A percentile compares a stretch with the other conserved stretches of the same genome.
These are phyloP conservation scores for Pseudovirgaria hyperparasitica DNA, from an alignment of 2,329 filamentous ascomycete species.

Conservation along the genomic window DNA sequence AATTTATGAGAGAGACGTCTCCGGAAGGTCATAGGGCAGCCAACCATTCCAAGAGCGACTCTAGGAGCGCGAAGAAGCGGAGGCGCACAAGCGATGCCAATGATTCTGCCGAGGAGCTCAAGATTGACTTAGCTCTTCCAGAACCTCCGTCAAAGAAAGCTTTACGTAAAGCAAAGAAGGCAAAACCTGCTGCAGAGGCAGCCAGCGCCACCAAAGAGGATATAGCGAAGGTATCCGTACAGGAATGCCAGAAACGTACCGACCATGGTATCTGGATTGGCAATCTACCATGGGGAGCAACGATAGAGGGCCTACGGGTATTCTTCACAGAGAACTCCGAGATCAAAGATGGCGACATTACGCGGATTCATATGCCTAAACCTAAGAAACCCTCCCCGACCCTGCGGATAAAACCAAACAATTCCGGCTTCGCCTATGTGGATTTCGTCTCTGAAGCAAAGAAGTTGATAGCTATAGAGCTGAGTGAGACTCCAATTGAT, in stretches of 20 bases:
- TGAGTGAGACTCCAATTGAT: conserved; percentile 71
- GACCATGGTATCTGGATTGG: conserved; percentile 90
- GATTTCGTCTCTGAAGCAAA: conserved; percentile 64
- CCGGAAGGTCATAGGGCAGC: too few species aligned
- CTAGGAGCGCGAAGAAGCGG: conserved; percentile 36
- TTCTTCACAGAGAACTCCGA: conserved; percentile 64
- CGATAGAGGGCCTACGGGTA: conserved; percentile 57
- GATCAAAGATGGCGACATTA: conserved; percentile 55
- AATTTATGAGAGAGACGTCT: too few species aligned
- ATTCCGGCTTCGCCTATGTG: conserved; percentile 93
- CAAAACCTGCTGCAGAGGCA: conserved; percentile 42
- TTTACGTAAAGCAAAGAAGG: conserved; percentile 79
- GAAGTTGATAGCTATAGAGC: conserved; percentile 63
- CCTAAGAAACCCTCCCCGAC: conserved; percentile 24
- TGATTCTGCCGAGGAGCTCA: conserved; percentile 57
- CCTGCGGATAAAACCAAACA: conserved; percentile 45
- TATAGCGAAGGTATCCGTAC: conserved; percentile 11
- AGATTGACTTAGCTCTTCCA: conserved; percentile 79
- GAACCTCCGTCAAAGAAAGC: conserved; percentile 94
- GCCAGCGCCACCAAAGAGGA: conserved; percentile 9
- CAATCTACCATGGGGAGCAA: conserved; percentile 77
- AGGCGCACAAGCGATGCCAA: conserved; percentile 48
- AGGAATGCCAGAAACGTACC: conserved; percentile 44
- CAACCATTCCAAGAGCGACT: too few species aligned
- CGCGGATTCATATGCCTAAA: conserved; percentile 68